Evolutionary conservation across 129 eudicot genomes (phyloP), one percentile per base, ranked within the genome.

Genomic region (Flaveria bidentis): DNA sequence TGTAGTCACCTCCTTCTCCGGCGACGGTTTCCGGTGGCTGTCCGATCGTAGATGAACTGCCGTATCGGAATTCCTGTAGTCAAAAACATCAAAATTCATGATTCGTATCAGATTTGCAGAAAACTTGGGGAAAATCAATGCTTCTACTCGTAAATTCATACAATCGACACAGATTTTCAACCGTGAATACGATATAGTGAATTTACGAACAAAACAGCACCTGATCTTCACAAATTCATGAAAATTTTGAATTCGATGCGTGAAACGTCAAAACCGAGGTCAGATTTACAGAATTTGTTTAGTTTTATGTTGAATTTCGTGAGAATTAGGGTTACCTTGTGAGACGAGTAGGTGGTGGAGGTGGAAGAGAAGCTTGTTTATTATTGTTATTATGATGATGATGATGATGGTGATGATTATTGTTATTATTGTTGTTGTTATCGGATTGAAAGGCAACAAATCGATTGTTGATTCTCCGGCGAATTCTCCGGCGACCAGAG

Each of bases 11-110:
- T 82, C 85, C 72, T 85, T 82, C 76, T 80, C 88, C 83, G 88
- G 82, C 0, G 89, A 85, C 70, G 30, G 20, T 79, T 78, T 87
- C 79, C 91, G 76, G 62, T 61, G 51, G 25, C 60, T 84, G 47
- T 87, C 88, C 81, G 84, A 81, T 81, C 82, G 63, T 56, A 76
- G 74, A 26, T 71, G 36, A 66, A 80, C 77, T 10, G 79, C 80
- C 22, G 77, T 52, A 61, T 87, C 91, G 0, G 83, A 76, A 69
- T 87, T 84, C 80, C 88, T 87, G 88, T 25, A 41, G 67, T 9
- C 33, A 39, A 26, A 66, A 46, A 28, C 42, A 44, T 14, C 41
- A 26, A 50, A 44, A 26, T 2, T 36, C n/a, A 16, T 26, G 13
- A 6, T 2, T 52, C 17, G 22, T 3, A 16, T 50, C 49, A 42